Evolutionary conservation across 2,329 filamentous ascomycete species (phyloP).

Genomic region (Pseudogymnoascus sp.): DNA sequence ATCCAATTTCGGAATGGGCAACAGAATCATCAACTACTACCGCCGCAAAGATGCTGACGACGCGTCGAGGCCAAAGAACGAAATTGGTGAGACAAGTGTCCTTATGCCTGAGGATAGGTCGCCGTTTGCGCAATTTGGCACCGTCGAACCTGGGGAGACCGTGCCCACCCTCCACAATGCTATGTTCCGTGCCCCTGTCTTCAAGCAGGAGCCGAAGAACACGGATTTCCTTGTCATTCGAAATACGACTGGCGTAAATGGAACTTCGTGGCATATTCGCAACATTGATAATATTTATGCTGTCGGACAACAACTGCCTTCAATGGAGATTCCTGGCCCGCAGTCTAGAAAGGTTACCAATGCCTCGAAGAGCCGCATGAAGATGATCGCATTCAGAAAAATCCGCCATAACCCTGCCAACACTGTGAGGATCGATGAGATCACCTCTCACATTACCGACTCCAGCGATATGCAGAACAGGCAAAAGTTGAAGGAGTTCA

Average conservation of each 20-base stretch:
- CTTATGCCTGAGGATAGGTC: slow-evolving; percentile 91
- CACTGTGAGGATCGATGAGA: slow-evolving; percentile 67
- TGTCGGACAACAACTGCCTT: slow-evolving; percentile 89
- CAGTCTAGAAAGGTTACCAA: slow-evolving; percentile 94
- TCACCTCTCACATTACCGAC: slow-evolving; percentile 86
- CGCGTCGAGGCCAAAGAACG: slow-evolving; percentile 40
- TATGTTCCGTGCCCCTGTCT: slow-evolving; percentile 92
- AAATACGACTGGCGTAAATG: slow-evolving; percentile 70
- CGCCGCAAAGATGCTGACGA: slow-evolving; percentile 67
- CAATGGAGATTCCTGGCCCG: slow-evolving; percentile 83
- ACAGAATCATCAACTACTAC: slow-evolving; percentile 93
- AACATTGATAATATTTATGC: slow-evolving; percentile 87
- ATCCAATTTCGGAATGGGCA: slow-evolving; percentile 97
- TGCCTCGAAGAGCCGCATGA: slow-evolving; percentile 91
- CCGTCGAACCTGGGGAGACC: slow-evolving; percentile 83
- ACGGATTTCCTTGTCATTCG: slow-evolving; percentile 85
- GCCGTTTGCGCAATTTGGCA: slow-evolving; percentile 90
- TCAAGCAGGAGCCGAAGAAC: slow-evolving; percentile 69
- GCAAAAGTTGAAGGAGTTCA: slow-evolving; percentile 94
- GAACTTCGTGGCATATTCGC: slow-evolving; percentile 73
- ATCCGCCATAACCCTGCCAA: slow-evolving; percentile 67
- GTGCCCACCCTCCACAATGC: slow-evolving; percentile 88
- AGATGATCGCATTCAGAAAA: slow-evolving; percentile 89
- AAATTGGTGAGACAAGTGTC: slow-evolving; percentile 82
- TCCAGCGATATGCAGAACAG: slow-evolving; percentile 93